Percentiles rank a stretch among this genome's conserved stretches.
phyloP scores from a whole-genome alignment of 2,329 filamentous ascomycete genomes.

The Anthostomella pinea region DNA sequence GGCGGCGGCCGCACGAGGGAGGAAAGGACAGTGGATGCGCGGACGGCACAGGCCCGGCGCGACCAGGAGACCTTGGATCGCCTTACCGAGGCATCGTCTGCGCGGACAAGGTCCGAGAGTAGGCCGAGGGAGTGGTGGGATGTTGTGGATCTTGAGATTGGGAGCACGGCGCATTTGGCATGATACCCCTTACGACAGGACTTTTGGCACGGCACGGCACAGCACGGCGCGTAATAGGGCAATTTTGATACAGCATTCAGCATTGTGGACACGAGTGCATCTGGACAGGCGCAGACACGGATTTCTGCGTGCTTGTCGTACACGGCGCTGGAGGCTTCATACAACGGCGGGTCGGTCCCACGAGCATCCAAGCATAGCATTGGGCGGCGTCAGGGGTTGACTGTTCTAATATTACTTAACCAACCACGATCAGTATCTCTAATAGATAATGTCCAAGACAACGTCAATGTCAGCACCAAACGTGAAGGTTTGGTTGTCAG shows the following conservation, averaged over 20 bases:
- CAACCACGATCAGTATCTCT: too few species aligned
- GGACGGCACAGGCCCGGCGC: slow-evolving; percentile 45
- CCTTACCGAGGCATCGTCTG: slow-evolving; percentile 12
- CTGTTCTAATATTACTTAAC: too few species aligned
- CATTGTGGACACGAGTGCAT: too few species aligned
- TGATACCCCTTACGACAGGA: not conserved
- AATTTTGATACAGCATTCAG: not conserved
- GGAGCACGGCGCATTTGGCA: slow-evolving; percentile 4
- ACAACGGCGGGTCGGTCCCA: too few species aligned
- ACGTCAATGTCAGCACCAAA: too few species aligned
- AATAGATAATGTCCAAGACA: too few species aligned
- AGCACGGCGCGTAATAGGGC: not conserved
- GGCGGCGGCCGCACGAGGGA: slow-evolving; percentile 46
- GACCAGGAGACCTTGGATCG: slow-evolving; percentile 42
- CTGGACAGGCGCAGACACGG: too few species aligned
- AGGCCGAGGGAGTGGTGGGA: slow-evolving; percentile 40
- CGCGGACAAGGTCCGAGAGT: slow-evolving; percentile 13
- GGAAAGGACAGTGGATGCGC: slow-evolving; percentile 51
- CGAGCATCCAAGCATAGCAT: too few species aligned
- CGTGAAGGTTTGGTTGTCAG: too few species aligned
- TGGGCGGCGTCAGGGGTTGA: too few species aligned
- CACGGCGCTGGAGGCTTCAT: too few species aligned
- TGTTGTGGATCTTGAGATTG: slow-evolving; percentile 23
- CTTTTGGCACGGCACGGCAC: not conserved
- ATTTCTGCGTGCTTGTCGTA: too few species aligned